Percentiles rank a stretch among this genome's conserved stretches.
Evolutionary conservation across 2,329 filamentous ascomycete genomes (phyloP).

Genomic region (Arachnomyces sp.): DNA sequence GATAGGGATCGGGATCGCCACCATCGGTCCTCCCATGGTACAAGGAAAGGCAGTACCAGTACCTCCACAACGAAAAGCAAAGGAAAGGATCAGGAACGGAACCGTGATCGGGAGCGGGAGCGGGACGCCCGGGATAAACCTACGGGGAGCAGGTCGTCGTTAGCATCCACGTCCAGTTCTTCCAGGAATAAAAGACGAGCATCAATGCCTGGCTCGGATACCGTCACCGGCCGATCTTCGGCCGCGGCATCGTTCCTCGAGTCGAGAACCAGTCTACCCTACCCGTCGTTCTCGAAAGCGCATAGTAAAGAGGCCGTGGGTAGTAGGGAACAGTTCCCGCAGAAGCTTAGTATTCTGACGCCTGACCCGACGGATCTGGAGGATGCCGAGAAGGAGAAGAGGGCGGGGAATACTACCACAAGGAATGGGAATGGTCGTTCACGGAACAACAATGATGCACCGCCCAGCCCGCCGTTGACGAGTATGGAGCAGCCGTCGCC

Average conservation of each 20-base stretch:
- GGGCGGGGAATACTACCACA: constrained; percentile 13
- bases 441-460: constrained; percentile 23
- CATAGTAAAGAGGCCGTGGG: constrained; percentile 81
- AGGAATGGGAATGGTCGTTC: constrained; percentile 11
- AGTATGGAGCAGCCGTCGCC: constrained; percentile 33
- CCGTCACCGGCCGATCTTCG: constrained; percentile 5
- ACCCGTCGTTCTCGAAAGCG: constrained; percentile 78
- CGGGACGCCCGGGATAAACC: background rate
- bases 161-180: constrained; percentile 15
- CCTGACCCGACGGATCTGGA: constrained; percentile 63
- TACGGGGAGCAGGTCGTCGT: constrained; percentile 11
- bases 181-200: constrained; percentile 4
- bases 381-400: constrained; percentile 43
- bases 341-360: constrained; percentile 45
- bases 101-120: constrained; percentile 20
- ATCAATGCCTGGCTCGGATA: constrained; percentile 11
- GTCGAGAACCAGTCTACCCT: constrained; percentile 52
- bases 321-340: constrained; percentile 47
- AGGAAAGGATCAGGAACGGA: constrained; percentile 27
- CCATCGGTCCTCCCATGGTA: constrained; percentile 25
- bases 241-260: constrained; percentile 33
- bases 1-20: constrained; percentile 12
- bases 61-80: constrained; percentile 5
- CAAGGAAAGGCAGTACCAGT: constrained; percentile 12
- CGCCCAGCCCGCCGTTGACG: constrained; percentile 42